Evolutionary conservation across 148 eudicot species (phyloP).

Genomic region (Talinum fruticosum): DNA sequence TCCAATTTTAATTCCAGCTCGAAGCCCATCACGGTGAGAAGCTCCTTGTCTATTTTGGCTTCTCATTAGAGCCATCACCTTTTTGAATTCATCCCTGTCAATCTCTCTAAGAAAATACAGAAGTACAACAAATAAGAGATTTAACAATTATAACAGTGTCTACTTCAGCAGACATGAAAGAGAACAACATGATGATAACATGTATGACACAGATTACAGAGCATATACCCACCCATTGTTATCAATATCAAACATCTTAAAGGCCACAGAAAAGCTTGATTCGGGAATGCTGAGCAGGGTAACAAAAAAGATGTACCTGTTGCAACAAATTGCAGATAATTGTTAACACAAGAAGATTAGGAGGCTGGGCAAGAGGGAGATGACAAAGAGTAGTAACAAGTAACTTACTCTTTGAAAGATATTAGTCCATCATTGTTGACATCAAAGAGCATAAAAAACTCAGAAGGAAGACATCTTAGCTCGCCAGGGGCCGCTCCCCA

Average conservation of each 20-base stretch:
- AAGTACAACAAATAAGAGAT: slow-evolving; percentile 14
- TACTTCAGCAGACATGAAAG: not conserved
- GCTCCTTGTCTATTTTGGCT: slow-evolving; percentile 80
- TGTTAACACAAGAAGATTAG: not conserved
- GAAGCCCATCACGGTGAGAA: slow-evolving; percentile 62
- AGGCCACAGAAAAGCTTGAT: slow-evolving; percentile 62
- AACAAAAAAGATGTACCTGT: slow-evolving; percentile 71
- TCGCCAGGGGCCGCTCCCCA: slow-evolving; percentile 61
- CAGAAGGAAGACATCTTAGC: slow-evolving; percentile 49
- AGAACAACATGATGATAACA: slow-evolving; percentile 2
- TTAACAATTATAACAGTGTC: slow-evolving; percentile 4
- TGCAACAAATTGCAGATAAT: slow-evolving; percentile 5
- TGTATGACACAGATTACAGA: not conserved
- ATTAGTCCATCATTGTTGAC: slow-evolving; percentile 58
- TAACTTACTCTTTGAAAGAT: slow-evolving; percentile 64
- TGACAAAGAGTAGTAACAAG: not conserved
- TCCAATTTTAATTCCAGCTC: slow-evolving; percentile 62
- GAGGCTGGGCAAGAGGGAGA: not conserved
- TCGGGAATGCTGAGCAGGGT: slow-evolving; percentile 73
- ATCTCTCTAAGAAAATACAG: slow-evolving; percentile 46
- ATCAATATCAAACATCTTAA: slow-evolving; percentile 68
- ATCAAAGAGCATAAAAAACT: slow-evolving; percentile 65
- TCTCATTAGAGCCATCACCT: slow-evolving; percentile 62
- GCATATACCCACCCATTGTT: slow-evolving; percentile 48
- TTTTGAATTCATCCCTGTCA: slow-evolving; percentile 68